Base-by-base conservation (phyloP, 2,329 filamentous ascomycete genomes). In the Pseudogymnoascus sp. region DNA sequence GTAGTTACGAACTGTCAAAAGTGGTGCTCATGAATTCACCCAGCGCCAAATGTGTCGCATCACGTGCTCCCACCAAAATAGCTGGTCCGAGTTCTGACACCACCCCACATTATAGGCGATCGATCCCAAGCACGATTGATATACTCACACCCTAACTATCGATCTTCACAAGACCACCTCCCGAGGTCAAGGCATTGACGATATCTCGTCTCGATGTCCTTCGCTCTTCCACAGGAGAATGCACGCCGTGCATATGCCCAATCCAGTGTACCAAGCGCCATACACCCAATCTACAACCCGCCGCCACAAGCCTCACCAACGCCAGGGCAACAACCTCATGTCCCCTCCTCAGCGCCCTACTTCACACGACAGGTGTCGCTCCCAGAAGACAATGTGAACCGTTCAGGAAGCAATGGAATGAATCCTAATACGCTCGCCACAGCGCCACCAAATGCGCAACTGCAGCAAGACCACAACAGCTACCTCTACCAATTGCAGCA, bases 181-280 rank as follows among this genome's bases (percentile, higher is more conserved):
- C 59, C 34, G 59, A 42, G 34, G 36, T 61, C 34, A 42, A 61
- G 36, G 59, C 39, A 61, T 61, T 42, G 59, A 61, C 34, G 34
- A 42, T 26, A 42, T 57, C 51, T 57, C 34, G 36, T 57, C 51
- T 57, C 34, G 36, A 61, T 61, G 59, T 61, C 59, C 59, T 61
- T 61, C 59, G 39, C 34, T 61, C 23, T 61, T 16, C 59, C 59
- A 40, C 59, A 61, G 26, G 59, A 61, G 59, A 61, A 61, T 42
- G 59, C 59, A 61, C 59, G 59, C 18, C 59, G 59, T 61, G 59
- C 39, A 61, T 61, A 61, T 42, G 51, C 29, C 51, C 51, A 57
- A 57, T 57, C 51, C 51, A 36, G 51, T 16, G 51, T 57, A 21
- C 51, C 51, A 34, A 26, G 36, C 36, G 26, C 34, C 59, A 61